Evolutionary conservation across 768 basidiomycete species (phyloP), one percentile per base, ranked within the genome.

Genomic region (Gloeopeniophorella convolvens): DNA sequence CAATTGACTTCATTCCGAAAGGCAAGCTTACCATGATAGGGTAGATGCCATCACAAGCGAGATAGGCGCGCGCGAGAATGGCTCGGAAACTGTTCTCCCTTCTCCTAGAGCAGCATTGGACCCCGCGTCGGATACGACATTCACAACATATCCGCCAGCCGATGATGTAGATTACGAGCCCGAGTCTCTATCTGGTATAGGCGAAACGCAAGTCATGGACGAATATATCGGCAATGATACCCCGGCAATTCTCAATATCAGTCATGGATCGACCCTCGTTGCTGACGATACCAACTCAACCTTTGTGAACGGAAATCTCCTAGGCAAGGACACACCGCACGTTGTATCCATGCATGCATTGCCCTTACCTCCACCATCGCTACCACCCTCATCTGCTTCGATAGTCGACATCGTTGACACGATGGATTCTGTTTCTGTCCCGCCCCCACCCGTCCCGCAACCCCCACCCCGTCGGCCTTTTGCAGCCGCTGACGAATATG

Each of bases 1-100:
- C 34, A 8, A 23, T 13, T 16, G n/a, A 8, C 40, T n/a, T 20
- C 8, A 27, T 35, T 21, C 35, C 27, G 34, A 54, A 36, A 56
- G 76, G 45, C 57, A 62, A n/a, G 56, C 66, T 27, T 45, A 68
- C 8, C 64, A 68, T 18, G 62, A 64, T 33, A 71, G 77, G 0
- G 69, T 75, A 13, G 51, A 58, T 11, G 67, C 66, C 7, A 66
- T 78, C 21, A 66, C 68, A 31, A 59, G 64, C 28, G 60, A 66
- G 26, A 63, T 78, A 28, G 58, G 54, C 9, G 44, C 58, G 41
- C 41, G 20, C 12, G 54, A 11, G 53, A 44, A 18, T 12, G 35
- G 40, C 42, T 33, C 24, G 15, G 43, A 45, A 40, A 39, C 35
- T n/a, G 30, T 23, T 3, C 15, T 12, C 13, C 20, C 31, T 8